phyloP scores from a whole-genome alignment of 352 stramenopile species.

The Phytopythium ostracodes region DNA sequence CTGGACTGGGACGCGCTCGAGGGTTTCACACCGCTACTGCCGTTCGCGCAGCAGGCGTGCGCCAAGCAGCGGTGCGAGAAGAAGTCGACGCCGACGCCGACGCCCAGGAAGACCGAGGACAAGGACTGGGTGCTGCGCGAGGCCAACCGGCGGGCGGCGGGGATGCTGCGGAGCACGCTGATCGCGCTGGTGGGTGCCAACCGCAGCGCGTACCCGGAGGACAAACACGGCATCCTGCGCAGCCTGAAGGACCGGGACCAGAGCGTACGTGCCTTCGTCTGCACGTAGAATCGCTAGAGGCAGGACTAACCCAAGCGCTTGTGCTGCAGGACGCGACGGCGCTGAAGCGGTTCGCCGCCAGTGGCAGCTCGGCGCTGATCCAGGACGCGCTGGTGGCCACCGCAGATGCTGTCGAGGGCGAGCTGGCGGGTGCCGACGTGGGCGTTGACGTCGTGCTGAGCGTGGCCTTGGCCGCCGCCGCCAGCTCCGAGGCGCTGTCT shows the following conservation, averaged over 20 bases:
- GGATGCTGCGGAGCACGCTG: neutral
- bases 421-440: neutral
- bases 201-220: neutral
- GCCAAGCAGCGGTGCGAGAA: neutral
- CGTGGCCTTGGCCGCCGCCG: neutral
- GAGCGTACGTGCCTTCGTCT: neutral
- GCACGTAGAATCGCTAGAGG: too few relatives aligned
- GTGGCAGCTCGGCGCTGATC: neutral
- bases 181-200: neutral
- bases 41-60: neutral
- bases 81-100: neutral
- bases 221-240: neutral
- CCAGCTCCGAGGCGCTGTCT: neutral
- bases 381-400: neutral
- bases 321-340: neutral
- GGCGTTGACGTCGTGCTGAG: neutral
- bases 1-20: neutral
- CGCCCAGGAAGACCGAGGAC: neutral
- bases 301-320: too few relatives aligned
- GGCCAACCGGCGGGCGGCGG: neutral
- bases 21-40: neutral
- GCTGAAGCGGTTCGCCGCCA: neutral
- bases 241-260: neutral
- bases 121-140: neutral
- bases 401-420: neutral